phyloP scores from a whole-genome alignment of 2,329 filamentous ascomycete species.

The Ceratocystis papillata region DNA sequence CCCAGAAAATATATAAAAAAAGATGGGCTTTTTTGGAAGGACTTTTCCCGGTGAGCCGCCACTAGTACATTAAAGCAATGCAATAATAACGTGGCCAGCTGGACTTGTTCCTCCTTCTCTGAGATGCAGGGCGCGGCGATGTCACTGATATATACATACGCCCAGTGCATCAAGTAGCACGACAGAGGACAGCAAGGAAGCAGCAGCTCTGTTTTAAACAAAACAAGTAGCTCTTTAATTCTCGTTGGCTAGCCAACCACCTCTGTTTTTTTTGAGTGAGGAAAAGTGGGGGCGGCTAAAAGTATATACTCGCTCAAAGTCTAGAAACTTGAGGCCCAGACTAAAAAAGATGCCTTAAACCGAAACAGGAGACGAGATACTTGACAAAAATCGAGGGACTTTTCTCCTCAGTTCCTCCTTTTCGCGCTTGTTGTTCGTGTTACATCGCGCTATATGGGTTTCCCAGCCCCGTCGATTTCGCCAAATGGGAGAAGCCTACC shows the following conservation, averaged over 20 bases:
- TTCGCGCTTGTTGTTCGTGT: not conserved
- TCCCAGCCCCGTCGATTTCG: conserved; percentile 15
- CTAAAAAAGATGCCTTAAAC: conserved; percentile 8
- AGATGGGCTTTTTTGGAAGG: not conserved
- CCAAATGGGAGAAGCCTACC: not conserved
- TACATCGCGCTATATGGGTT: not conserved
- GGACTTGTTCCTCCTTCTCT: too few species aligned
- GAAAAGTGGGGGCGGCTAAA: conserved; percentile 5
- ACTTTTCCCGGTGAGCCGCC: too few species aligned
- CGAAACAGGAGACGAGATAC: not conserved
- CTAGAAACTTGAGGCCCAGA: not conserved
- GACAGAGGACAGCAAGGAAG: too few species aligned
- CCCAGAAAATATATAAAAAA: not conserved
- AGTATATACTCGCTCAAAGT: not conserved
- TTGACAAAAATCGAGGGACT: not conserved
- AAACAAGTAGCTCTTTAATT: not conserved
- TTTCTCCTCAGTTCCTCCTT: not conserved
- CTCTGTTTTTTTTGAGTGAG: not conserved
- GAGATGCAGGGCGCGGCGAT: too few species aligned
- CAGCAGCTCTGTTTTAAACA: not conserved
- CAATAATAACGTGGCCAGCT: too few species aligned
- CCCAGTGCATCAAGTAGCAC: too few species aligned
- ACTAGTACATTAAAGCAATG: too few species aligned
- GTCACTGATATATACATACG: too few species aligned
- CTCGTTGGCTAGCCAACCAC: conserved; percentile 18